Conservation (phyloP, 2,329 filamentous ascomycete species). For the Byssoonygena ceratinophila region DNA sequence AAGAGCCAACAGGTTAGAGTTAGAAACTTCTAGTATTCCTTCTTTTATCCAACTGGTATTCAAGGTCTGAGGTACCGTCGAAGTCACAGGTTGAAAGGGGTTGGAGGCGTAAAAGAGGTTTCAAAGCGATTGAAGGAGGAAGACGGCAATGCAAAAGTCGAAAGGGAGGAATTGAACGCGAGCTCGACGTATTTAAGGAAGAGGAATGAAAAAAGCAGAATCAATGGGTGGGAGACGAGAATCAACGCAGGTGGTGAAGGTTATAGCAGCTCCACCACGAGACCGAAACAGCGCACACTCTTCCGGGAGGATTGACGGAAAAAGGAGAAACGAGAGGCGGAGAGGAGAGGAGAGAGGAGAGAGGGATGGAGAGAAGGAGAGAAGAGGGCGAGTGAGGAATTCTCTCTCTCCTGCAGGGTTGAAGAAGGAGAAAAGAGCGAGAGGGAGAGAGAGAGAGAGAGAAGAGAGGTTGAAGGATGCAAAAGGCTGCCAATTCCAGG, state of each 20-base stretch:
- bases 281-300: constrained; percentile 13
- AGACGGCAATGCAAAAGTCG: not conserved
- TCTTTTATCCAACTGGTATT: not conserved
- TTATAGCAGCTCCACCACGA: constrained; percentile 9
- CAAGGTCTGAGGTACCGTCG: not conserved
- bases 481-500: constrained; percentile 25
- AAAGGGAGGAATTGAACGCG: constrained; percentile 3
- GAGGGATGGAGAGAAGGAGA: constrained; percentile 13
- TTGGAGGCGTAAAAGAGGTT: not conserved
- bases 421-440: constrained; percentile 19
- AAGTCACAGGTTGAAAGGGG: constrained; percentile 4
- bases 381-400: constrained; percentile 10
- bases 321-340: constrained; percentile 20
- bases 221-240: constrained; percentile 15
- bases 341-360: constrained; percentile 16
- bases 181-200: not conserved
- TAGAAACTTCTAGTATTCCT: not conserved
- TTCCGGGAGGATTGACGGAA: constrained; percentile 8
- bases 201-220: not conserved
- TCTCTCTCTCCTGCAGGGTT: constrained; percentile 16
- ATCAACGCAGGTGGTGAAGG: constrained; percentile 7
- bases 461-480: constrained; percentile 22
- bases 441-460: constrained; percentile 19
- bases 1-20: not conserved
- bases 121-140: constrained; percentile 4